Evolutionary conservation across 108 stramenopile species (phyloP), one percentile per base, ranked within the genome.

Genomic region (Skeletonema potamos): DNA sequence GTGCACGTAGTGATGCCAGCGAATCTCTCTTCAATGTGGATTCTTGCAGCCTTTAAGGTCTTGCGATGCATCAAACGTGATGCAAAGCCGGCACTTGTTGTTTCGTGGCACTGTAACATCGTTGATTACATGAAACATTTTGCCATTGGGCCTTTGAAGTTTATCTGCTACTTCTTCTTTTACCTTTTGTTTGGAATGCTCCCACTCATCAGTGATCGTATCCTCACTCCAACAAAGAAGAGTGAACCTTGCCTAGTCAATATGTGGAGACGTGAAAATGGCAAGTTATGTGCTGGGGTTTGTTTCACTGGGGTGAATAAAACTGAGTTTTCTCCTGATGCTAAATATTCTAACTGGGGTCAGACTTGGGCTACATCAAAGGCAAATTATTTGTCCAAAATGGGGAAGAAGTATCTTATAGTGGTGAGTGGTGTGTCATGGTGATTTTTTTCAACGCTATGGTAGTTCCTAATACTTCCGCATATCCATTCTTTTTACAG

Each of bases 101-200:
- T 85, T 18, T 75, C 73, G 17, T 85, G 84, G 84, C 84, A 85
- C 54, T 82, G 81, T 54, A 82, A 82, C 64, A 77, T 82, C 11
- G 66, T 82, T 11, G 81, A 82, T 46, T 82, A 82, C 60, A 65
- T 77, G 15, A 54, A 77, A 37, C 81, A 82, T 64, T 77, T 82
- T 28, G 54, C 73, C 8, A 36, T 72, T 12, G 74, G 69, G n/a
- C 80, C 75, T 22, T n/a, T 76, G 8, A 11, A 70, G 27, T 71
- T 30, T 37, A 6, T 76, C n/a, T 12, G 17, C 13, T 54, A 65
- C 46, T 51, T 71, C 46, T 74, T 71, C 64, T 76, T 76, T 70
- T 74, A 55, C 30, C 60, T 76, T 12, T 37, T 76, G 10, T 76
- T 76, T 60, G 80, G 75, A 2, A 76, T 81, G 70, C 71, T 81